Percentiles rank a stretch among this genome's conserved stretches.
phyloP scores from a whole-genome alignment of 768 basidiomycete genomes.

The Pisolithus marmoratus region DNA sequence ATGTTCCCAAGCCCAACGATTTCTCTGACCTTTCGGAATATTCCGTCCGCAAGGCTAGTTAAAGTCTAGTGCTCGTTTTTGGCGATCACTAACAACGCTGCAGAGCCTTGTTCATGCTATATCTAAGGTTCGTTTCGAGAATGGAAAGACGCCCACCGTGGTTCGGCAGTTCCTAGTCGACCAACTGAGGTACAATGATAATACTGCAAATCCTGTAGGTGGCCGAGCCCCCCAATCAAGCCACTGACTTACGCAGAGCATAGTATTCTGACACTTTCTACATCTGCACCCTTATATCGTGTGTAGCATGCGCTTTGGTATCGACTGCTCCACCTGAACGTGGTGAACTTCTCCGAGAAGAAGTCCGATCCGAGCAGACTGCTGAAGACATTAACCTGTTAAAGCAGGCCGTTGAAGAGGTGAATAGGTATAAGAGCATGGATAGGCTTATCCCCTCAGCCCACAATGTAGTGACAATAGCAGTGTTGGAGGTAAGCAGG shows the following conservation, averaged over 20 bases:
- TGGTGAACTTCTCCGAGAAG: slow-evolving; percentile 68
- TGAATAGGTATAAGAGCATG: slow-evolving; percentile 91
- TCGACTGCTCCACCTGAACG: slow-evolving; percentile 74
- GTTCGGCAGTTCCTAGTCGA: slow-evolving; percentile 88
- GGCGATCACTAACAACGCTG: neutral
- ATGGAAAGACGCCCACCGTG: slow-evolving; percentile 79
- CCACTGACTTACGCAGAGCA: slow-evolving; percentile 3
- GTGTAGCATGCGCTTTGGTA: slow-evolving; percentile 74
- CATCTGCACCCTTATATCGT: slow-evolving; percentile 79
- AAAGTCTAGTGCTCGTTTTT: neutral
- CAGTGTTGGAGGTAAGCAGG: slow-evolving; percentile 74
- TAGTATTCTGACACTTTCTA: slow-evolving; percentile 92
- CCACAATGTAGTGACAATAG: slow-evolving; percentile 89
- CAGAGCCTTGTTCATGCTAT: slow-evolving; percentile 79
- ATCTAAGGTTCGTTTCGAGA: slow-evolving; percentile 80
- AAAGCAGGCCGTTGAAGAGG: slow-evolving; percentile 70
- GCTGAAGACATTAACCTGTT: slow-evolving; percentile 65
- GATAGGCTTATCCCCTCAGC: slow-evolving; percentile 92
- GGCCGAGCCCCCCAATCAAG: neutral
- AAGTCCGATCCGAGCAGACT: slow-evolving; percentile 60
- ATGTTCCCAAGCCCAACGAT: slow-evolving; percentile 93
- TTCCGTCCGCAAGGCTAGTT: slow-evolving; percentile 82
- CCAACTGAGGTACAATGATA: slow-evolving; percentile 92
- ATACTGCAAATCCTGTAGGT: slow-evolving; percentile 81
- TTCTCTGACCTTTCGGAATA: slow-evolving; percentile 90